Base-by-base conservation (phyloP, 495 filamentous ascomycete species). In the Rusavskia elegans region DNA sequence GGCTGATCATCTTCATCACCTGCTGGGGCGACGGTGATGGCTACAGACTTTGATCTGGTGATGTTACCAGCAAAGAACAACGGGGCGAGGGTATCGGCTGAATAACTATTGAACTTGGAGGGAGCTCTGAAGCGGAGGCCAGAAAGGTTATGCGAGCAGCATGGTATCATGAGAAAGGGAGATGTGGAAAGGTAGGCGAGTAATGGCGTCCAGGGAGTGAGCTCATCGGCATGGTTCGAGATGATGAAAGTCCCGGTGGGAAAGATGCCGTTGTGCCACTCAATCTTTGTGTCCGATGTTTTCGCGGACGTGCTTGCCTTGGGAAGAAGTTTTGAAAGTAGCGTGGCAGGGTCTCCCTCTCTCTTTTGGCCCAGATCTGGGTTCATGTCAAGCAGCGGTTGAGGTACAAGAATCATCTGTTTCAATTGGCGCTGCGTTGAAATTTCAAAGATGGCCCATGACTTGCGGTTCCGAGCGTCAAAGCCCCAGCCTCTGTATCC, bases 131-230 rank as follows among this genome's bases (percentile, higher is more conserved):
- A 88, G 40, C 75, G 69, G 10, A 74, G 70, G 1, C 93, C 92
- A 3, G 80, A 78, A 0, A 98, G 79, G 30, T 85, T 73, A 68
- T 95, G 87, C 32, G 87, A 93, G 69, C 92, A 98, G 68, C 92
- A 98, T 2, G 92, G 92, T 38, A 97, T 95, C 49, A 82, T 81
- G 27, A 98, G 77, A 59, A 95, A 98, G 0, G 89, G 84, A 0
- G 71, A 72, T 48, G 76, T 83, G 19, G 85, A 85, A 2, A 85
- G 68, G 29, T 79, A 77, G 29, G 89, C 87, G 42, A 98, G 75
- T 32, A 95, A 75, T 1, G 92, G 93, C 1, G 93, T 96, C 92
- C 92, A 98, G 5, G 85, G 76, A 1, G 93, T 97, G 11, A 98
- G 72, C 66, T 98, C 88, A 63, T 98, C 92, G 20, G 92, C 87